These are phyloP conservation scores for Trametes hirsuta DNA, from an alignment of 1,284 basidiomycete genomes.

Conservation along the genomic window DNA sequence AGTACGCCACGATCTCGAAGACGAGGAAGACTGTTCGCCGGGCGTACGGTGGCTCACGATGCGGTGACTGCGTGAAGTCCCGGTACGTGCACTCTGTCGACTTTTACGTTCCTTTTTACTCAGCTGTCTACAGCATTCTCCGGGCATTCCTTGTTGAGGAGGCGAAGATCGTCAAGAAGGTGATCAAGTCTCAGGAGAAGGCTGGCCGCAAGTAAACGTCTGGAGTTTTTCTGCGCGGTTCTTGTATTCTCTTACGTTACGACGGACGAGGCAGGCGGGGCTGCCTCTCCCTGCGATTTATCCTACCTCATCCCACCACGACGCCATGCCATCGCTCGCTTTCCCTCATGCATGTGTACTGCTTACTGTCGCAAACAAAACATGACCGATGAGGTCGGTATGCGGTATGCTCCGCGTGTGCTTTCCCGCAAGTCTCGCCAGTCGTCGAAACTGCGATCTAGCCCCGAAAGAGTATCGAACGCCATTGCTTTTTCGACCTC, in stretches of 20 bases:
- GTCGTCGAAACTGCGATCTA: no score
- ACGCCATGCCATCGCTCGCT: constrained; percentile 30
- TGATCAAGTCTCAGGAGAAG: constrained; percentile 89
- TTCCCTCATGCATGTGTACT: constrained; percentile 37
- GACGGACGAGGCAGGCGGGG: constrained; percentile 24
- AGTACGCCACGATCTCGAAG: constrained; percentile 94
- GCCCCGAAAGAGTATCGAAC: no score
- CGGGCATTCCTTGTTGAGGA: constrained; percentile 99
- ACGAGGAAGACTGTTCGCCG: constrained; percentile 93
- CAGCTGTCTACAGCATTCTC: constrained; percentile 72
- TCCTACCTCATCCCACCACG: constrained; percentile 27
- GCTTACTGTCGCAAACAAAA: constrained; percentile 33
- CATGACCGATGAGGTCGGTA: constrained; percentile 37
- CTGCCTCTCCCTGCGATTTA: constrained; percentile 7
- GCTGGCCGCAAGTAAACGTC: constrained; percentile 37
- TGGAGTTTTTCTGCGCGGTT: constrained; percentile 16
- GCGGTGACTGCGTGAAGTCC: constrained; percentile 90
- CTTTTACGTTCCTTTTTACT: not conserved
- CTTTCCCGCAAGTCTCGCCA: not conserved
- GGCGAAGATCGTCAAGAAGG: constrained; percentile 99
- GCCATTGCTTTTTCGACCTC: no score
- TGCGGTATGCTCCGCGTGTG: constrained; percentile 19
- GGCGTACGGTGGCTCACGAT: constrained; percentile 95
- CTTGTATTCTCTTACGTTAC: constrained; percentile 26
- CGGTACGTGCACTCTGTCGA: constrained; percentile 58